Percentiles rank a stretch among this genome's conserved stretches.
These are phyloP conservation scores for Dipteronia dyeriana DNA, from an alignment of 345 rosid genomes.

Conservation along the genomic window DNA sequence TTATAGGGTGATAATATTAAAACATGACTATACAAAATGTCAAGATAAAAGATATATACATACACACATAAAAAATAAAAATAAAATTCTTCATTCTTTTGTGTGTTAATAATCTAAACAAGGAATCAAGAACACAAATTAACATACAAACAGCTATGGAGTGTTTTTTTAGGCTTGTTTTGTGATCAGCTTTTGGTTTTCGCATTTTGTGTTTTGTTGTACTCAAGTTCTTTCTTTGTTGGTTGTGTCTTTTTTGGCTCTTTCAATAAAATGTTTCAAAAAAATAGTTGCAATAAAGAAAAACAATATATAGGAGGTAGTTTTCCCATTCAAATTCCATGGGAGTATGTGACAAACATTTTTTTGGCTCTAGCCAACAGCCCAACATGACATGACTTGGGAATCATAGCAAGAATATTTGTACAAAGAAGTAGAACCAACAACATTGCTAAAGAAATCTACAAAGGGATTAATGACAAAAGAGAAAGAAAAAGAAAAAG, in stretches of 20 bases:
- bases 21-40: too few species aligned
- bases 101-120: background rate
- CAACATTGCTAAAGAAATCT: background rate
- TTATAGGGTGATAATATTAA: background rate
- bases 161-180: too few species aligned
- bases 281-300: too few species aligned
- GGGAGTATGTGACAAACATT: background rate
- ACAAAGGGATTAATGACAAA: background rate
- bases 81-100: background rate
- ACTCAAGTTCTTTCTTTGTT: too few species aligned
- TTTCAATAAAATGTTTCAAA: too few species aligned
- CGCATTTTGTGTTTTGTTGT: too few species aligned
- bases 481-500: too few species aligned
- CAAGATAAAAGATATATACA: background rate
- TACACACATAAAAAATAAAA: background rate
- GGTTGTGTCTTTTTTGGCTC: too few species aligned
- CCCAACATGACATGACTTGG: conserved; percentile 19
- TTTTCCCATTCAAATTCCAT: background rate
- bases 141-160: too few species aligned
- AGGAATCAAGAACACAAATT: background rate
- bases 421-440: conserved; percentile 11
- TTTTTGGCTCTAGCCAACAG: conserved; percentile 11
- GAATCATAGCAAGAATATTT: conserved; percentile 14
- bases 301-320: background rate
- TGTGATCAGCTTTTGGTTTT: too few species aligned